These are phyloP conservation scores for Lipomyces sp. DNA, from an alignment of 805 yeast species.

Conservation along the genomic window DNA sequence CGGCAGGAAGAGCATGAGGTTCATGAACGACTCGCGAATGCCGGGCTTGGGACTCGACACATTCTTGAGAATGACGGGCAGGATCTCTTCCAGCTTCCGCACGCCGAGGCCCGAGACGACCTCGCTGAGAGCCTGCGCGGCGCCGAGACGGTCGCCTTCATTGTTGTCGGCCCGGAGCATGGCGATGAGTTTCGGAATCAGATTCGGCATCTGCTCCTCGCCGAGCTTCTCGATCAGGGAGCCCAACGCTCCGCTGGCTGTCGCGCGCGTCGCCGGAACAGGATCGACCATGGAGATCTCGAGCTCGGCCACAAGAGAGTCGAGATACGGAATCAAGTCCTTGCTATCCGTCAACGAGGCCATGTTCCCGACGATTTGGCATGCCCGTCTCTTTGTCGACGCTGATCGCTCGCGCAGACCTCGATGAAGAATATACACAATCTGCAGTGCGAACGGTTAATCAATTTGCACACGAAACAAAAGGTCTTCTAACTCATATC, in stretches of 20 bases:
- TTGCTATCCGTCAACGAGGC: constrained; percentile 87
- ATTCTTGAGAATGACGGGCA: constrained; percentile 73
- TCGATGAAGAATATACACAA: constrained; percentile 86
- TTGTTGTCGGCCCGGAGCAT: constrained; percentile 73
- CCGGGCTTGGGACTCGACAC: constrained; percentile 64
- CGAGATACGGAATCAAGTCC: constrained; percentile 81
- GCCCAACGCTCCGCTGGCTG: constrained; percentile 96
- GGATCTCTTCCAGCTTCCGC: constrained; percentile 77
- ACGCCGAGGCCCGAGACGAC: constrained; percentile 90
- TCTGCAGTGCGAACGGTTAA: constrained; percentile 12
- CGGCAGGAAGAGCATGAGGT: constrained; percentile 82
- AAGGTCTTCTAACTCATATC: background rate
- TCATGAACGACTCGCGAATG: constrained; percentile 90
- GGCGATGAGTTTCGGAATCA: constrained; percentile 73
- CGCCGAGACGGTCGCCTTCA: constrained; percentile 90
- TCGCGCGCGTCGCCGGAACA: constrained; percentile 93
- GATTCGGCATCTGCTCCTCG: constrained; percentile 89
- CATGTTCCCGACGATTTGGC: constrained; percentile 99
- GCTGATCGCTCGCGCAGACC: constrained; percentile 97
- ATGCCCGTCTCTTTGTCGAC: constrained; percentile 82
- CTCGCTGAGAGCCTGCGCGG: constrained; percentile 95
- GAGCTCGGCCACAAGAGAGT: constrained; percentile 71
- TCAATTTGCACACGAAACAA: too few species aligned
- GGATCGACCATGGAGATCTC: constrained; percentile 98
- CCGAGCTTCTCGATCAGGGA: constrained; percentile 94